Conservation (phyloP, 345 rosid genomes). For the Dipteronia dyeriana region DNA sequence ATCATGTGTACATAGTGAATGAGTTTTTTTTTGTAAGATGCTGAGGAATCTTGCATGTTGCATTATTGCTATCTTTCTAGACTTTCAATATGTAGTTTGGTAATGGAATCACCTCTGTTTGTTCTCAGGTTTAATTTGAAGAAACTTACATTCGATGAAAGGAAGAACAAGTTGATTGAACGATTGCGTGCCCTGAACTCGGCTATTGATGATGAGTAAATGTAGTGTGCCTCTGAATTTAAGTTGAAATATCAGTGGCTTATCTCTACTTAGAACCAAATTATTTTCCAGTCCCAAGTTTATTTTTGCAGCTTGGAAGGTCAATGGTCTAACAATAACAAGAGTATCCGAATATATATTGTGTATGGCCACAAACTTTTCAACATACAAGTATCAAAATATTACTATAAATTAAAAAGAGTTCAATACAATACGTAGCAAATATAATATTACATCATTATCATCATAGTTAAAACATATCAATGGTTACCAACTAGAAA, state of each 20-base stretch:
- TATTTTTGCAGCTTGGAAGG: too few species aligned
- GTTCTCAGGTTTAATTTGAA: conserved; percentile 68
- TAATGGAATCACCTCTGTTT: not conserved
- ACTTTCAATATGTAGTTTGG: not conserved
- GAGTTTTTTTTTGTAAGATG: not conserved
- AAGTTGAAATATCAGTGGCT: not conserved
- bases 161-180: conserved; percentile 73
- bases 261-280: too few species aligned
- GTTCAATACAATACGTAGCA: too few species aligned
- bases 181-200: conserved; percentile 63
- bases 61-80: not conserved
- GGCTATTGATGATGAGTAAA: conserved; percentile 47
- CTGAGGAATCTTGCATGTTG: not conserved
- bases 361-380: too few species aligned
- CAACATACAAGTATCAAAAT: too few species aligned
- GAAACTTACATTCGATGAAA: conserved; percentile 80
- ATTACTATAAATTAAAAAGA: too few species aligned
- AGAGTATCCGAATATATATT: too few species aligned
- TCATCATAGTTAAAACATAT: too few species aligned
- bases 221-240: not conserved
- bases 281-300: too few species aligned
- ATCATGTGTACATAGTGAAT: not conserved
- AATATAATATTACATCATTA: too few species aligned
- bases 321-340: too few species aligned
- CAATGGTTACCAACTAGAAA: too few species aligned